A percentile compares a stretch with the other conserved stretches of the same genome.
These are phyloP conservation scores for Trichoderma semiorbis DNA, from an alignment of 2,329 filamentous ascomycete species.

Conservation along the genomic window DNA sequence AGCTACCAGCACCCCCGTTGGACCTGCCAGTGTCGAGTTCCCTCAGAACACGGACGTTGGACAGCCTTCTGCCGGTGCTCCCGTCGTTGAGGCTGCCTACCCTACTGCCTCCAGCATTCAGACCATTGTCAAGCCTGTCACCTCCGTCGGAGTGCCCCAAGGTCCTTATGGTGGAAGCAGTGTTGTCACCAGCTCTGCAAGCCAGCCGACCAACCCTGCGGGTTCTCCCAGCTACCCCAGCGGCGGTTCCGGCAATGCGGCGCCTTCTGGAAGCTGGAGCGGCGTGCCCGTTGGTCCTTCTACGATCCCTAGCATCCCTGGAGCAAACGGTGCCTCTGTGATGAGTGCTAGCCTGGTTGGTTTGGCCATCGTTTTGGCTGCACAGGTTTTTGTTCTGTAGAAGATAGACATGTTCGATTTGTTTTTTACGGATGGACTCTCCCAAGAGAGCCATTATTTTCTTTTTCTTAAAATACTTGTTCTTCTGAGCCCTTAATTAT, in stretches of 20 bases:
- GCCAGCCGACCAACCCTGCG: not conserved
- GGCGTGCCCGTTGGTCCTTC: conserved; percentile 15
- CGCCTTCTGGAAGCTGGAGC: conserved; percentile 22
- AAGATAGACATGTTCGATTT: not conserved
- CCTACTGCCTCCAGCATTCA: conserved; percentile 15
- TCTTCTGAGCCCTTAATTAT: not conserved
- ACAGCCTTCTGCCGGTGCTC: conserved; percentile 5
- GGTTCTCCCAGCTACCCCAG: conserved; percentile 13
- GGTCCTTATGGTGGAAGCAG: conserved; percentile 28
- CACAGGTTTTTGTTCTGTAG: conserved; percentile 31
- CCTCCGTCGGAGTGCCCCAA: conserved; percentile 19
- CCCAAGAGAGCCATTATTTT: not conserved
- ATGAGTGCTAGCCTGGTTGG: conserved; percentile 27
- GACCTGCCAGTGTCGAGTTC: conserved; percentile 1
- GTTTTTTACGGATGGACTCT: not conserved
- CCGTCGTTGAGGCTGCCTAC: conserved; percentile 7
- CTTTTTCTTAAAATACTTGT: not conserved
- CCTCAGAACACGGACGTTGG: conserved; percentile 16
- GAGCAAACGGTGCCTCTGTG: conserved; percentile 46
- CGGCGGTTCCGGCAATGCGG: conserved; percentile 19
- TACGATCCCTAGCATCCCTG: conserved; percentile 32
- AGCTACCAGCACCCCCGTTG: conserved; percentile 2
- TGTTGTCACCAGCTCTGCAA: conserved; percentile 25
- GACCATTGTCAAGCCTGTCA: conserved; percentile 22
- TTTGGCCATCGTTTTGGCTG: conserved; percentile 26